These are phyloP conservation scores for Suhomyces anneliseae DNA, from an alignment of 1,139 yeast genomes.

Conservation along the genomic window DNA sequence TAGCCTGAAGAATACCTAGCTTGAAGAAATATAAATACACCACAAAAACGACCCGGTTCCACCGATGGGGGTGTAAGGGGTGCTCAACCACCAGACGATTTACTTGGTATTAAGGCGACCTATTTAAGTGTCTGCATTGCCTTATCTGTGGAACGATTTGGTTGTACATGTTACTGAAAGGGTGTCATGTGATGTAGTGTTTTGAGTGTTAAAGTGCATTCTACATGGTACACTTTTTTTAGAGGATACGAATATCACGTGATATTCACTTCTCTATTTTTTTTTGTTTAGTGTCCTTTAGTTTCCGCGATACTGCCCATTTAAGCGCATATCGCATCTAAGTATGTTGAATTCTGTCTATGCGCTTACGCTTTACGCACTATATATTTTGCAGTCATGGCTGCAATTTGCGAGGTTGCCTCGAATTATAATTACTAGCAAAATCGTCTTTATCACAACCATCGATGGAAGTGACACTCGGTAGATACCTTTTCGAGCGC, in stretches of 20 bases:
- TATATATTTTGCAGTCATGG: conserved; percentile 1
- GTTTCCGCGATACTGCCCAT: too few relatives aligned
- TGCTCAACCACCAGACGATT: too few relatives aligned
- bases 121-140: too few relatives aligned
- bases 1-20: conserved; percentile 2
- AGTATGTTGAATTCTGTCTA: not conserved
- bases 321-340: not conserved
- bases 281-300: too few relatives aligned
- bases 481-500: conserved; percentile 64
- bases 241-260: too few relatives aligned
- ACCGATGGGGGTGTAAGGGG: too few relatives aligned
- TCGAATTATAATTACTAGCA: not conserved
- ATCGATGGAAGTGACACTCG: conserved; percentile 44
- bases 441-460: not conserved
- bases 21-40: not conserved
- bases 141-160: not conserved
- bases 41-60: not conserved
- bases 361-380: conserved; percentile 1
- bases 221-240: not conserved
- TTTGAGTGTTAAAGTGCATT: not conserved
- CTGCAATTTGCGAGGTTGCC: conserved; percentile 1
- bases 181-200: not conserved
- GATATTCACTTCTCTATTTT: too few relatives aligned
- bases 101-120: too few relatives aligned
- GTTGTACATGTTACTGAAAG: not conserved